These are phyloP conservation scores for Termitomyces sp. DNA, from an alignment of 1,284 basidiomycete species.

Conservation along the genomic window DNA sequence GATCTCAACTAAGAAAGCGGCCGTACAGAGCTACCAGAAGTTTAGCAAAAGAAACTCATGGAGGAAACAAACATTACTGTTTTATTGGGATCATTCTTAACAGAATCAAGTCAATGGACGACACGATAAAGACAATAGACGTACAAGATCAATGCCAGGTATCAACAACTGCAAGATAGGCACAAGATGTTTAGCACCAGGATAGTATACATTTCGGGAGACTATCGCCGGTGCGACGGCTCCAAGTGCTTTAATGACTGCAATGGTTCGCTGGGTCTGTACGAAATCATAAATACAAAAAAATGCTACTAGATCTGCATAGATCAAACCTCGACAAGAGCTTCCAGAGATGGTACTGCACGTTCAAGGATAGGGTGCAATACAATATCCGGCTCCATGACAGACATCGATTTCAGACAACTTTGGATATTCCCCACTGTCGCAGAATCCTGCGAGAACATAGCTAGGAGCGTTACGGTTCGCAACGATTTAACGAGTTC, in stretches of 20 bases:
- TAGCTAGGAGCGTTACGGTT: slow-evolving; percentile 80
- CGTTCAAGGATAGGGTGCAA: slow-evolving; percentile 83
- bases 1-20: slow-evolving; percentile 73
- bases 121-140: slow-evolving; percentile 19
- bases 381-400: slow-evolving; percentile 87
- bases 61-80: slow-evolving; percentile 45
- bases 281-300: slow-evolving; percentile 4
- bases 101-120: background rate
- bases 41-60: slow-evolving; percentile 5
- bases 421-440: slow-evolving; percentile 66
- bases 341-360: slow-evolving; percentile 82
- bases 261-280: slow-evolving; percentile 79
- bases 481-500: slow-evolving; percentile 83
- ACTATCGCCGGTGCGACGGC: slow-evolving; percentile 78
- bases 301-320: background rate
- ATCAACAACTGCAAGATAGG: slow-evolving; percentile 84
- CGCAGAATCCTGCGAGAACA: slow-evolving; percentile 80
- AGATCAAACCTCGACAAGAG: slow-evolving; percentile 67
- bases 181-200: slow-evolving; percentile 78
- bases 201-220: slow-evolving; percentile 71
- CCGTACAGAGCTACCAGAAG: slow-evolving; percentile 55
- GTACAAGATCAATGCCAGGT: slow-evolving; percentile 78
- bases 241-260: slow-evolving; percentile 83
- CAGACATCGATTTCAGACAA: slow-evolving; percentile 68
- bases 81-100: slow-evolving; percentile 84